Evolutionary conservation across 768 basidiomycete species (phyloP).

Genomic region (Lepiota venenata): DNA sequence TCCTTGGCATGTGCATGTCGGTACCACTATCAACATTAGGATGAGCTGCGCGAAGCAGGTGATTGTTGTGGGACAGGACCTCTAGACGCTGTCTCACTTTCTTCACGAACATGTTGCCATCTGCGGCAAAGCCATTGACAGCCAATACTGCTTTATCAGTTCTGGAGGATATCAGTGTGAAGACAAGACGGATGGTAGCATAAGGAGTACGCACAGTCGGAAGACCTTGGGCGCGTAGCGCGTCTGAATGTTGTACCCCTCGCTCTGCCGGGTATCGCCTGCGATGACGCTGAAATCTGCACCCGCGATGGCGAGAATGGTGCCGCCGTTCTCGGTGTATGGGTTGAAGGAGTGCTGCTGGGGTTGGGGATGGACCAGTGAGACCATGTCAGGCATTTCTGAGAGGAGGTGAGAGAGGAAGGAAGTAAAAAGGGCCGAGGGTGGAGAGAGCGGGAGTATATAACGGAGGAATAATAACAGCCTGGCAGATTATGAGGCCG

Average conservation of each 20-base stretch:
- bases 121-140: slow-evolving; percentile 96
- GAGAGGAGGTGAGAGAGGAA: slow-evolving; percentile 12
- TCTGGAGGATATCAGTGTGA: slow-evolving; percentile 35
- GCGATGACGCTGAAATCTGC: slow-evolving; percentile 93
- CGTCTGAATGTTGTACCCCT: slow-evolving; percentile 98
- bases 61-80: slow-evolving; percentile 47
- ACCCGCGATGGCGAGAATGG: slow-evolving; percentile 94
- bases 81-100: slow-evolving; percentile 93
- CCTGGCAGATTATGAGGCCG: slow-evolving; percentile 35
- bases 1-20: slow-evolving; percentile 95
- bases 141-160: slow-evolving; percentile 92
- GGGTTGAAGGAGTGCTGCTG: slow-evolving; percentile 77
- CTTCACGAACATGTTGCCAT: slow-evolving; percentile 98
- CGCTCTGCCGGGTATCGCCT: slow-evolving; percentile 93
- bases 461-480: slow-evolving; percentile 22
- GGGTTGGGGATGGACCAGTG: slow-evolving; percentile 30
- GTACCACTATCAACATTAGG: slow-evolving; percentile 71
- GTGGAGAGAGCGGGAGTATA: slow-evolving; percentile 20
- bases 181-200: neutral
- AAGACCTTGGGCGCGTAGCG: slow-evolving; percentile 96
- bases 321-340: slow-evolving; percentile 92
- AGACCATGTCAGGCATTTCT: slow-evolving; percentile 35
- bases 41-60: slow-evolving; percentile 3
- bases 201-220: slow-evolving; percentile 60
- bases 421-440: slow-evolving; percentile 20